Base-by-base conservation (phyloP, 345 rosid species). In the Eucalyptus camaldulensis region DNA sequence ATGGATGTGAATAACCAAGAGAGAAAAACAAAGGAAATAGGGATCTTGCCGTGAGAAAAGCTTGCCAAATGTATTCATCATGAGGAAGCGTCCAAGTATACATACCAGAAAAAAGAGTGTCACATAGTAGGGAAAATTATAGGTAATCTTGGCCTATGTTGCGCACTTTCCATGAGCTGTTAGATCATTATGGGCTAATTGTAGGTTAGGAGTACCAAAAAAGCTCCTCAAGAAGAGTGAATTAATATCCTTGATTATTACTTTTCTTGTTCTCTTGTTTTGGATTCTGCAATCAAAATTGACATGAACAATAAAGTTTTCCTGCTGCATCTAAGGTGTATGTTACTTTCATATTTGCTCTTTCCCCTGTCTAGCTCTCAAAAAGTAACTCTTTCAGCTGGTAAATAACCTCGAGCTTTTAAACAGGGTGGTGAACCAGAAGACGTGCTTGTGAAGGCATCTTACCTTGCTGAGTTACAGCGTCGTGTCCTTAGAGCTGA, bases 401-500 rank as follows among this genome's bases (percentile, higher is more conserved):
- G 29, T 53, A 25, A 88, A 86, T 60, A 94, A 88, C 87, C 54
- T 49, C 40, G 88, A 47, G 54, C 44, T 56, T 87, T 44, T 85
- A 49, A n/a, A 37, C 93, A 97, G 99, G 94, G 83, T 37, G 92
- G 94, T 85, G 97, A 93, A 91, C 93, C 95, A 13, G 99, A 95
- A 54, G 98, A 98, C 87, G 98, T 98, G 87, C 91, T 95, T 88
- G 97, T 97, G 90, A 98, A 98, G 93, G 95, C 98, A 69, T 95
- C 99, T 21, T 95, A 94, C 91, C 99, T 98, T 58, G 95, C 98
- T 27, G 98, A 98, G 88, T 88, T 98, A 88, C 99, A 98, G 90
- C 95, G 99, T 14, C 96, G 97, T 58, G 97, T 97, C 56, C 99
- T 98, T 37, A 96, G 95, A 91, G 96, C 99, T 12, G 99, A 98